A percentile compares a stretch with the other conserved stretches of the same genome.
These are phyloP conservation scores for Gossypium davidsonii DNA, from an alignment of 441 rosid species.

Conservation along the genomic window DNA sequence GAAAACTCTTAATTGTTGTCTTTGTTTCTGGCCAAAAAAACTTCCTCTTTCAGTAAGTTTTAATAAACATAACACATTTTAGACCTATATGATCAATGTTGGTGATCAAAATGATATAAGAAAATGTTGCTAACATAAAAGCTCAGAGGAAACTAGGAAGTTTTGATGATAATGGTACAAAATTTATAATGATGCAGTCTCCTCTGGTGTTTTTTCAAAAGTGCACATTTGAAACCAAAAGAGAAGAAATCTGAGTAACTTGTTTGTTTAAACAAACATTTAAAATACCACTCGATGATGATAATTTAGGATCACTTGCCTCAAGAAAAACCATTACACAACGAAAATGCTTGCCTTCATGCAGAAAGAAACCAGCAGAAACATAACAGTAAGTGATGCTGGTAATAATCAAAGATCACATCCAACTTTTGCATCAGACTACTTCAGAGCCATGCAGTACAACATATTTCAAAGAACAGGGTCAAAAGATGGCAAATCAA, in stretches of 20 bases:
- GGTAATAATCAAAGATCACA: not conserved
- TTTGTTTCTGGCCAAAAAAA: not conserved
- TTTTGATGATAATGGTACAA: not conserved
- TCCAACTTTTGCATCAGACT: constrained; percentile 4
- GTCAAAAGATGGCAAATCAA: not conserved
- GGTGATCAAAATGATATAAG: not conserved
- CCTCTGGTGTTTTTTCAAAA: not conserved
- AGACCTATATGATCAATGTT: not conserved
- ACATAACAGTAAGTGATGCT: not conserved
- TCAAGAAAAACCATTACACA: not conserved
- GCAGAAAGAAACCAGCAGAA: constrained; percentile 6
- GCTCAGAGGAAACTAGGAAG: not conserved
- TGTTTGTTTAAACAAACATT: not conserved
- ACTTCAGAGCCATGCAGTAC: not conserved
- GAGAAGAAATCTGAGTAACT: not conserved
- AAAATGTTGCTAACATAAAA: not conserved
- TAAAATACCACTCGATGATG: not conserved
- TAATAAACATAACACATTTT: not conserved
- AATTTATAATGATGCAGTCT: not conserved
- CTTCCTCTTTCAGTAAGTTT: not conserved
- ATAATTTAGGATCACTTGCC: not conserved
- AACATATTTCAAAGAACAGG: not conserved
- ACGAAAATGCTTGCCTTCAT: not conserved
- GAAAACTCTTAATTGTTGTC: not conserved
- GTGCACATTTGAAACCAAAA: not conserved